Conservation (phyloP, 495 filamentous ascomycete genomes). For the Chaetomidium leptoderma region DNA sequence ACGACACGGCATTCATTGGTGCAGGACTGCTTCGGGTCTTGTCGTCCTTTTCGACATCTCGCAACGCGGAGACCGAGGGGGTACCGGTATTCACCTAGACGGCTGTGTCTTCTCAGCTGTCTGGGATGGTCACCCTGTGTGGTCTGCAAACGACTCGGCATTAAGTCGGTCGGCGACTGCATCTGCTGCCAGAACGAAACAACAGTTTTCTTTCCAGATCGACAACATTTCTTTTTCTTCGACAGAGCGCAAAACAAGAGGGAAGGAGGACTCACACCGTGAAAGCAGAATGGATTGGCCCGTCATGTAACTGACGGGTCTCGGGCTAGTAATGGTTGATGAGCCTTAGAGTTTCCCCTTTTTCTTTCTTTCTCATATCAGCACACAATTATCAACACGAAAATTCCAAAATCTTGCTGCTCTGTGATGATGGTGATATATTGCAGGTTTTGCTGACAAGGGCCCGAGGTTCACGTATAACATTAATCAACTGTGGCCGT, state of each 20-base stretch:
- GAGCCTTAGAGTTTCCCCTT: background rate
- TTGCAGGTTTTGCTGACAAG: too few relatives aligned
- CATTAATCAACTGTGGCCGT: too few relatives aligned
- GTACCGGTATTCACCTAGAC: background rate
- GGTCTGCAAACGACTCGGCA: background rate
- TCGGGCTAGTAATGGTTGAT: background rate
- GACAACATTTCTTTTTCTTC: background rate
- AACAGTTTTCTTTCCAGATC: background rate
- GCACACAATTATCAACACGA: background rate
- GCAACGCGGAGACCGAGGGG: background rate
- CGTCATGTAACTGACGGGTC: background rate
- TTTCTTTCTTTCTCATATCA: background rate
- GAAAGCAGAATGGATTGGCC: background rate
- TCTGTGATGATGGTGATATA: too few relatives aligned
- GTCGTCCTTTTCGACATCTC: slow-evolving; percentile 5
- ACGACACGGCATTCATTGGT: background rate
- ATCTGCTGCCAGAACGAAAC: background rate
- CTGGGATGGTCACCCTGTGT: background rate
- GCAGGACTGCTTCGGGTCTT: background rate
- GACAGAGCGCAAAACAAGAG: background rate
- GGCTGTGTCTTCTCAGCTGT: slow-evolving; percentile 7
- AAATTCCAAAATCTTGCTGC: background rate
- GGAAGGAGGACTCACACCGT: background rate
- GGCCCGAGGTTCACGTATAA: too few relatives aligned
- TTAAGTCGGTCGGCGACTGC: background rate